Evolutionary conservation across 2,329 filamentous ascomycete genomes (phyloP), one percentile per base, ranked within the genome.

Genomic region (Didymella sp.): DNA sequence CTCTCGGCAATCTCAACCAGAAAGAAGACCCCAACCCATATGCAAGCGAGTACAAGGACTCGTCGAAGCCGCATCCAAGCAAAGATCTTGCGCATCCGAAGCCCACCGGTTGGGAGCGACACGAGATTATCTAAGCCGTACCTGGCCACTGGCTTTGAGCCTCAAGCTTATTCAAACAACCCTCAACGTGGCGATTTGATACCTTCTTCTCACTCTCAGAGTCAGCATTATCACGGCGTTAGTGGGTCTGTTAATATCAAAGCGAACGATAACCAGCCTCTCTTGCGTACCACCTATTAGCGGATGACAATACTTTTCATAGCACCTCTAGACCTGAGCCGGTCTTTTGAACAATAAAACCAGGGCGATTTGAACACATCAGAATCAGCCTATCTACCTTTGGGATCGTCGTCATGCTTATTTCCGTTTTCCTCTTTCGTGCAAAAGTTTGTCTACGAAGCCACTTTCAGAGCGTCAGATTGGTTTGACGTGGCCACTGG

Each of bases 11-110:
- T 73, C 81, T 99, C 56, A 82, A 96, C 66, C 92, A 95, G 73
- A 87, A 86, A 49, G 83, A 87, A 30, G 95, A 99, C 71, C 93
- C 94, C 2, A 99, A 99, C 71, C 95, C 95, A 2, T 99, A 95
- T 71, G 89, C 91, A 42, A 90, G 88, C 75, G 84, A 87, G 67
- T 97, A 94, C 80, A 91, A 90, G 76, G 86, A 92, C 60, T 80
- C 81, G 13, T 79, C 79, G 5, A 81, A 81, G 60, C 85, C 86
- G 22, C 91, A 94, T 64, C 90, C 89, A 4, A 85, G 86, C 0
- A 90, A 89, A 75, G 86, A 85, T 1, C 83, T 89, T 55, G 80
- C 83, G 50, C 83, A 87, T 43, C 85, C 85, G 63, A 85, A 87
- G 73, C 83, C 89, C 0, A 82, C 82, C 0, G 95, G 95, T 0